Base-by-base conservation (phyloP, 1,139 yeast genomes). In the Geotrichum histeridarum region DNA sequence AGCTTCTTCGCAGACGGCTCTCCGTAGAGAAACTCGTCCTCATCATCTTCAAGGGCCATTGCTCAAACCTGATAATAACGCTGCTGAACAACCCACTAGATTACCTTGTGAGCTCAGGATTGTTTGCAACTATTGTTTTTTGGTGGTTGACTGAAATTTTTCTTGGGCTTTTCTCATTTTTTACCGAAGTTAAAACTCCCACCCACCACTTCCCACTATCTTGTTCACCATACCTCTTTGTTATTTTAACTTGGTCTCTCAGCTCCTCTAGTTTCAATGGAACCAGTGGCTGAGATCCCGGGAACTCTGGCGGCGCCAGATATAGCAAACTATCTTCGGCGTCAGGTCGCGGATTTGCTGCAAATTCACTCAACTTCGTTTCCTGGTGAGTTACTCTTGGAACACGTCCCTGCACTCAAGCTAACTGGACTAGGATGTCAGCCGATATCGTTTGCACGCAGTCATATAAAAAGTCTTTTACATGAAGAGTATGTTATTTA, bases 361-460 rank as follows among this genome's bases (percentile, higher is more conserved):
- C 80, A 82, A n/a, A 22, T 35, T 1, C 42, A 39, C 33, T 32
- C 48, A 7, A 27, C 51, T n/a, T 41, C 54, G 8, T 60, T 60
- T 42, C 63, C 63, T 3, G 63, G 61, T 41, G 22, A n/a, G 43
- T 52, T 48, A 32, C n/a, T 27, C 7, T 30, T 22, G 27, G 27
- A 22, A 22, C 27, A 22, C 27, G 5, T 30, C 15, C 36, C 33
- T 12, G 14, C 35, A 42, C 31, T 32, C 17, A 48, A 37, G 27
- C 43, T 51, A 41, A 51, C 72, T 1, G 88, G 88, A 63, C 91
- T 95, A 3, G 98, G 98, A 0, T 84, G 97, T 0, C 99, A 94
- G 70, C 99, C 99, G 0, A 89, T 93, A 1, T 88, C 96, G 38
- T 91, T 94, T 68, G 84, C 88, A 48, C 76, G 89, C 57, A 75